phyloP scores from a whole-genome alignment of 164 flowering plant species.

The Brasenia schreberi region DNA sequence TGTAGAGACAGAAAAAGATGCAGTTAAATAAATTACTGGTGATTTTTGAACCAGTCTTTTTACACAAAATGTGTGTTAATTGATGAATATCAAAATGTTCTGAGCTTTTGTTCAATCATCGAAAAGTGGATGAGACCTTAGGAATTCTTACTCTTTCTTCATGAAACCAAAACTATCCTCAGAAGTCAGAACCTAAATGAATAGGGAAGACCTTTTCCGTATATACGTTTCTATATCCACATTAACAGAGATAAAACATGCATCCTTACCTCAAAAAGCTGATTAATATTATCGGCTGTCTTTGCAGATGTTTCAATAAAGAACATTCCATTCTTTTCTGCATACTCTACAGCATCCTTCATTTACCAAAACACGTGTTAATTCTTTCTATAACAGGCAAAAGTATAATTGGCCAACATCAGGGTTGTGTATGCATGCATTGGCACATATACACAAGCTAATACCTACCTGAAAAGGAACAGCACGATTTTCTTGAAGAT shows the following conservation, averaged over 20 bases:
- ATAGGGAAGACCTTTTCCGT: neutral
- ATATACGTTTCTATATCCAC: neutral
- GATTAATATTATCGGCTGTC: conserved; percentile 96
- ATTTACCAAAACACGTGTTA: neutral
- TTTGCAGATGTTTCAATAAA: conserved; percentile 99
- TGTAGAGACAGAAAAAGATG: no score
- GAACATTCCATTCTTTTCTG: conserved; percentile 98
- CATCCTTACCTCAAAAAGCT: conserved; percentile 73
- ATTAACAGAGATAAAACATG: neutral
- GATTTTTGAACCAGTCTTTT: no score
- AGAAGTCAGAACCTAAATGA: no score
- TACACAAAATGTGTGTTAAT: no score
- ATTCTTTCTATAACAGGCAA: no score
- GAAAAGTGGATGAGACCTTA: neutral
- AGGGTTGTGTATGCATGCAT: no score
- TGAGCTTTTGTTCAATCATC: neutral
- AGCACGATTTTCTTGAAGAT: conserved; percentile 81
- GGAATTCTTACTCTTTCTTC: no score
- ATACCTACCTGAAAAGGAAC: conserved; percentile 62
- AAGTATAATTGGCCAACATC: no score
- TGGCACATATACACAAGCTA: no score
- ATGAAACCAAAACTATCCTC: no score
- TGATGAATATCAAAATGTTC: no score
- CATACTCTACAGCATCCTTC: conserved; percentile 82
- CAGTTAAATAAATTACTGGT: no score